Evolutionary conservation across 805 yeast species (phyloP), one percentile per base, ranked within the genome.

Genomic region (Geotrichum ghanense): DNA sequence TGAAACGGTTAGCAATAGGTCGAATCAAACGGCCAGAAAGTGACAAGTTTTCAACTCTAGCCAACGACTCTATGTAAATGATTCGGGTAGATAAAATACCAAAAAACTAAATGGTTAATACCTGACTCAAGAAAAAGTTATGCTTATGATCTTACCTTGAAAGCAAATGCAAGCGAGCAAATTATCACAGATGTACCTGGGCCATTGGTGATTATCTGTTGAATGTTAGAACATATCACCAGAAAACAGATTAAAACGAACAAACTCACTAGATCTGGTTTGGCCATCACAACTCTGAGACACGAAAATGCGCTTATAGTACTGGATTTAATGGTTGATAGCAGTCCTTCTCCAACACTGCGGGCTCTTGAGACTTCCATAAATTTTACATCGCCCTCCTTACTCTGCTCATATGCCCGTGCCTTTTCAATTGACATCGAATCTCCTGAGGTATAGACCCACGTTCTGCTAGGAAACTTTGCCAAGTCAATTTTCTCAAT

Each of bases 51-150:
- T 71, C 69, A 7, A 88, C 95, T 39, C 97, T 69, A 0, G 97
- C 97, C 39, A 90, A 68, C 43, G 92, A 81, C 63, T 90, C 97
- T 22, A 90, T 68, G 58, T 90, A 92, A 1, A 92, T 62, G 21
- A 92, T 79, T 47, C 74, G 67, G 0, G 86, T 76, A 65, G 44
- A 48, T 14, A 43, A 41, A 25, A 57, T 14, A n/a, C 55, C 55
- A 17, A 56, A 9, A 20, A 53, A 48, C 50, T 52, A 27, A 12
- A 25, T 12, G 14, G 7, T 7, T 24, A 3, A 10, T 42, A 10
- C 17, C 16, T 12, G 23, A 25, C 7, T n/a, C 3, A 26, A 1
- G 24, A 10, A 20, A 10, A 16, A 22, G 10, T 19, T 16, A n/a
- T 14, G 48, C 51, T 10, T 9, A 25, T 25, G 17, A n/a, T n/a